phyloP scores from a whole-genome alignment of 2,329 filamentous ascomycete species.

The Chrysosphaeria jannelii region DNA sequence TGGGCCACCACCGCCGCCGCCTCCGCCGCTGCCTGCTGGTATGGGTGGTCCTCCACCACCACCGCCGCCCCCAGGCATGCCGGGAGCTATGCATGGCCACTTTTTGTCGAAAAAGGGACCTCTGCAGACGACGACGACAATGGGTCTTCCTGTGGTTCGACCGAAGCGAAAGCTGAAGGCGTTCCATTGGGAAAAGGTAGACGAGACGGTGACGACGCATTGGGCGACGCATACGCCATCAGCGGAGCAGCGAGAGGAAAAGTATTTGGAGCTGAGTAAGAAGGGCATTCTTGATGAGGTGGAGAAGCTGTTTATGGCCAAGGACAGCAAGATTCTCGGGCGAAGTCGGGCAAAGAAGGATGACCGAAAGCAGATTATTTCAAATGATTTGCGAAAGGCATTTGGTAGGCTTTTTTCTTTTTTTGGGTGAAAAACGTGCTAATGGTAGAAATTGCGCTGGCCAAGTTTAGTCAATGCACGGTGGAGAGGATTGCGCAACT shows the following conservation, averaged over 20 bases:
- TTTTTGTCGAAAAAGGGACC: constrained; percentile 36
- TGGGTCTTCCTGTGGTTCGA: constrained; percentile 50
- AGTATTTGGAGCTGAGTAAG: constrained; percentile 73
- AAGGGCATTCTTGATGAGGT: constrained; percentile 95
- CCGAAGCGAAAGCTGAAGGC: constrained; percentile 99
- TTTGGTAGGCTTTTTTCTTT: constrained; percentile 21
- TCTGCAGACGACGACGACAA: constrained; percentile 14
- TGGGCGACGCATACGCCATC: constrained; percentile 73
- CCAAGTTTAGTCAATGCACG: constrained; percentile 67
- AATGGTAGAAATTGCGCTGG: constrained; percentile 43
- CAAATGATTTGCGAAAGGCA: constrained; percentile 60
- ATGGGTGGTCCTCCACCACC: constrained; percentile 8
- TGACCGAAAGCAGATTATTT: constrained; percentile 95
- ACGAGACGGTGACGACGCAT: constrained; percentile 67
- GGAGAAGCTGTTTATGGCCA: constrained; percentile 88
- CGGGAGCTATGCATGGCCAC: constrained; percentile 38
- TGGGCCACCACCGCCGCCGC: too few relatives aligned
- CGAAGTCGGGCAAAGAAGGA: constrained; percentile 43
- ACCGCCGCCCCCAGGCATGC: constrained; percentile 13
- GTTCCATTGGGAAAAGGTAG: constrained; percentile 96
- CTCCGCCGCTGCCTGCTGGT: constrained; percentile 12
- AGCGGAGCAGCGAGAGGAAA: constrained; percentile 74
- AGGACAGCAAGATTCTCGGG: constrained; percentile 75
- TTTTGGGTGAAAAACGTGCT: constrained; percentile 11
- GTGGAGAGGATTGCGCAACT: constrained; percentile 68